phyloP scores from a whole-genome alignment of 2,329 filamentous ascomycete species.

The Scedosporium apiospermum region DNA sequence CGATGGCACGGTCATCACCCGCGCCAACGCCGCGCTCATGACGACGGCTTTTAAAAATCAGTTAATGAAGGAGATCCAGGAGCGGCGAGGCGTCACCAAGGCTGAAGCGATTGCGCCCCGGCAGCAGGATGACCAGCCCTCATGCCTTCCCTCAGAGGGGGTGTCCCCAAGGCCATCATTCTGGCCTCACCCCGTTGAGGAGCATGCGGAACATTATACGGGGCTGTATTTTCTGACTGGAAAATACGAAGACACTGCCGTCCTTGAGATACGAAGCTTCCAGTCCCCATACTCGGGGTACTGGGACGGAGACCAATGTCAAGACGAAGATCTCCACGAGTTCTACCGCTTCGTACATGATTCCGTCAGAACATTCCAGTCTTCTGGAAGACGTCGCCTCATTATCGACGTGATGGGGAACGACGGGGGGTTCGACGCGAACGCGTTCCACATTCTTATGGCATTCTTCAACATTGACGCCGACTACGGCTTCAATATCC shows the following conservation, averaged over 20 bases:
- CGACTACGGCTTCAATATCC: not conserved
- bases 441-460: not conserved
- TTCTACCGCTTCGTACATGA: not conserved
- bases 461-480: no score
- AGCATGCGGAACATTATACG: not conserved
- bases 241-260: not conserved
- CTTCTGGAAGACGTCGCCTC: slow-evolving; percentile 44
- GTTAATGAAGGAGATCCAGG: no score
- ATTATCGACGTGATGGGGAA: slow-evolving; percentile 57
- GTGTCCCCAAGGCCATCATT: not conserved
- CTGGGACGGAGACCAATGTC: not conserved
- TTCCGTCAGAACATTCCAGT: slow-evolving; percentile 11
- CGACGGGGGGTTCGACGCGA: slow-evolving; percentile 40
- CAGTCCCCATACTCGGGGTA: not conserved
- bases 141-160: not conserved
- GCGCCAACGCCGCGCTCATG: no score
- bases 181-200: not conserved
- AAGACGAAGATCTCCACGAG: not conserved
- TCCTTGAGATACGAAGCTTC: not conserved
- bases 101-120: no score
- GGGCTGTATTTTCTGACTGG: not conserved
- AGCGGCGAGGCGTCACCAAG: no score
- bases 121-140: not conserved
- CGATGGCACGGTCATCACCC: not conserved
- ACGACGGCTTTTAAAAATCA: no score